Base-by-base conservation (phyloP, 345 rosid species). In the Lagerstroemia speciosa region DNA sequence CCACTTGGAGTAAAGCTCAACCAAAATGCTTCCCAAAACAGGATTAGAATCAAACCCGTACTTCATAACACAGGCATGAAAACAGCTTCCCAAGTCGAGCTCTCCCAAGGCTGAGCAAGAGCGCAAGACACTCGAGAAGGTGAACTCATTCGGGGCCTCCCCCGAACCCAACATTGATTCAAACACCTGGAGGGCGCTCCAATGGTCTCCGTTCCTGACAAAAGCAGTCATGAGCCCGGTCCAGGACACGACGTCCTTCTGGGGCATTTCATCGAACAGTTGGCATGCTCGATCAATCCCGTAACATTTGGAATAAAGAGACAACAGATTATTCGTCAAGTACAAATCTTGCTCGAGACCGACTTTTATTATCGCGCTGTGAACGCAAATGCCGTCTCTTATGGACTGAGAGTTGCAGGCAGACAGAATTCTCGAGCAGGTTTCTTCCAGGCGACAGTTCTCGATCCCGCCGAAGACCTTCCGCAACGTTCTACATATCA, bases 191-290 rank as follows among this genome's bases (percentile, higher is more conserved):
- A 86, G 76, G 31, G 90, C 86, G 0, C 74, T 74, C 36, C 64
- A 80, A 64, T 81, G 83, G 60, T 74, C 77, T 65, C 70, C 87
- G 40, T 61, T 62, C 69, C 76, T 78, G 22, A 70, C 75, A 70
- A 83, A 76, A 29, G 83, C 84, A 71, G 94, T 78, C 71, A 88
- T 67, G 65, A 85, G 64, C 58, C 82, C 84, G 0, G 94, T 83
- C 89, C 94, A 91, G 0, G 94, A 85, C 24, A 88, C 91, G 5
- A 79, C 89, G 24, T 83, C 88, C 68, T 71, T 88, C 0, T 52
- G 69, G 20, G 83, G 83, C 93, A 91, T 86, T 88, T 88, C 87
- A 15, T 91, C 92, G 79, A 91, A 88, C 68, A 88, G 64, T 37
- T 81, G 78, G 75, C 82, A 86, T 40, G 87, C 92, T 30, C 67